A percentile compares a stretch with the other conserved stretches of the same genome.
phyloP scores from a whole-genome alignment of 768 basidiomycete species.

The Leucocoprinus leucothites region DNA sequence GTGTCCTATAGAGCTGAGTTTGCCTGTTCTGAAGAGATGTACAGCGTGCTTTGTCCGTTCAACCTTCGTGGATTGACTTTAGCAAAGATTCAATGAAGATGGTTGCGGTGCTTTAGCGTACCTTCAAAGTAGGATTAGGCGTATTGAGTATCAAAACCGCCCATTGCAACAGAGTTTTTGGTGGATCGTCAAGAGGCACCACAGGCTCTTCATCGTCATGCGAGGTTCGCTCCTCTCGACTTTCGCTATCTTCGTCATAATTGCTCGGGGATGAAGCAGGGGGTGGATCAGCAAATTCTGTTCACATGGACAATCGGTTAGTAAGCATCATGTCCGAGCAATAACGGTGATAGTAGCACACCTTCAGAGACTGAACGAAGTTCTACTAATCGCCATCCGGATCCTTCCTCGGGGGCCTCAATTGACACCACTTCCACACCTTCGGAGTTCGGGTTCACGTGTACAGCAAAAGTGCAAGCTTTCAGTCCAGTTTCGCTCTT shows the following conservation, averaged over 20 bases:
- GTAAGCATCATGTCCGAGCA: background rate
- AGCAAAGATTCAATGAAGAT: background rate
- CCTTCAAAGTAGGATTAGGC: conserved; percentile 44
- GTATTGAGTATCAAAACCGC: conserved; percentile 79
- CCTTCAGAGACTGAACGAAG: conserved; percentile 74
- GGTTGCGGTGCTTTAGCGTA: background rate
- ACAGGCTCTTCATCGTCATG: conserved; percentile 38
- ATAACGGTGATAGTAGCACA: conserved; percentile 18
- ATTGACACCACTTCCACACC: conserved; percentile 52
- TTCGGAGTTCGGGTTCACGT: conserved; percentile 41
- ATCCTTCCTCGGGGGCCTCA: conserved; percentile 51
- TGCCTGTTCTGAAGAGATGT: conserved; percentile 64
- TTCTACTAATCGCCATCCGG: conserved; percentile 63
- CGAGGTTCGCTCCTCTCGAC: conserved; percentile 11
- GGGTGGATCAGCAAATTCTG: conserved; percentile 70
- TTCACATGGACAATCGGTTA: background rate
- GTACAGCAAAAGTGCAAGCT: conserved; percentile 65
- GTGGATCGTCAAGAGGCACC: conserved; percentile 45
- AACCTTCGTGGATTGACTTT: conserved; percentile 36
- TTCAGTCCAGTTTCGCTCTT: conserved; percentile 65
- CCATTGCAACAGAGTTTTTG: conserved; percentile 74
- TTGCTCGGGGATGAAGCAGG: conserved; percentile 25
- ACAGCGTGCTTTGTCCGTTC: conserved; percentile 70
- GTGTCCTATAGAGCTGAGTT: conserved; percentile 65
- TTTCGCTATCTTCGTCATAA: background rate